phyloP scores from a whole-genome alignment of 2,329 filamentous ascomycete genomes.

The Fusarium humuli region DNA sequence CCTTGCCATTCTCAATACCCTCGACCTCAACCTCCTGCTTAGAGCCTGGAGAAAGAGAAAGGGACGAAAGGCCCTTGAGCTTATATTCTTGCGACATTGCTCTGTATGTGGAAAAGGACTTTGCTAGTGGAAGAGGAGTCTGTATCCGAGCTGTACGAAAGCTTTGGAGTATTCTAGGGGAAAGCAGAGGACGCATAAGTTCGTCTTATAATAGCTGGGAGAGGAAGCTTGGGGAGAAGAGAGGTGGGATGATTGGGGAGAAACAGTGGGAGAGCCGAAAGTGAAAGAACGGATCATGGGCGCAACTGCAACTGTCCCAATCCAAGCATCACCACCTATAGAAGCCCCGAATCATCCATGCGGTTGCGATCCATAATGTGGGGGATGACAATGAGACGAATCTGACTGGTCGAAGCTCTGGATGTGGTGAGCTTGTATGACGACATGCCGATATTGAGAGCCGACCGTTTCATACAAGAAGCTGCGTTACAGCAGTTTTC shows the following conservation, averaged over 20 bases:
- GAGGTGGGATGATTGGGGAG: conserved; percentile 13
- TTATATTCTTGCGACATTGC: conserved; percentile 70
- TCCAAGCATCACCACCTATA: conserved; percentile 30
- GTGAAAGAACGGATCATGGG: conserved; percentile 28
- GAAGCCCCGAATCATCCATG: conserved; percentile 37
- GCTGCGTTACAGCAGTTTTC: not conserved
- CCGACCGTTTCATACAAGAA: not conserved
- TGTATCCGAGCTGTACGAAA: conserved; percentile 28
- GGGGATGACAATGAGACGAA: conserved; percentile 43
- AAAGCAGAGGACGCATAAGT: conserved; percentile 33
- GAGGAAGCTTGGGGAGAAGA: not conserved
- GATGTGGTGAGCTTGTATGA: conserved; percentile 26
- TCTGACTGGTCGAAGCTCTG: conserved; percentile 40
- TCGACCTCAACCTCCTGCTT: conserved; percentile 93
- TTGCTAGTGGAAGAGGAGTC: conserved; percentile 17
- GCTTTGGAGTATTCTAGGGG: conserved; percentile 24
- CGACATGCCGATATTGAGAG: conserved; percentile 33
- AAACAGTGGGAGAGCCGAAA: conserved; percentile 17
- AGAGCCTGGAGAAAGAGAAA: conserved; percentile 81
- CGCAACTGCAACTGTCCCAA: conserved; percentile 7
- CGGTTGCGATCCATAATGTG: conserved; percentile 34
- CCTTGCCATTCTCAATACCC: conserved; percentile 85
- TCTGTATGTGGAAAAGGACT: conserved; percentile 45
- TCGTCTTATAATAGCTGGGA: conserved; percentile 12
- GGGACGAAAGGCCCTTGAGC: conserved; percentile 80